Evolutionary conservation across 78 protist species (phyloP), one percentile per base, ranked within the genome.

Genomic region (Anaeramoeba flamelloides): DNA sequence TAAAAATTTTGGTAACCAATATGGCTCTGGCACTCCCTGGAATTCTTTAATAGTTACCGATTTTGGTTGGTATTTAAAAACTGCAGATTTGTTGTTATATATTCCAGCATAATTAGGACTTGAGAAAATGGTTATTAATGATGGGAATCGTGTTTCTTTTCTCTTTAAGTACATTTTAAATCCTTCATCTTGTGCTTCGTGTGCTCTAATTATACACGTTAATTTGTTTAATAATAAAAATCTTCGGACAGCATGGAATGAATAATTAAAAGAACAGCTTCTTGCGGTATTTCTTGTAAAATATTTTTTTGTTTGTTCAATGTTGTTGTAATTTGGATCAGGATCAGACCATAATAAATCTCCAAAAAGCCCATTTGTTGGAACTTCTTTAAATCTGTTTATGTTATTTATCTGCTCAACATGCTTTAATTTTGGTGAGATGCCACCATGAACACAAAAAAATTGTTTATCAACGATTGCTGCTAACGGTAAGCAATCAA

Each of bases 311-410:
- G n/a, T n/a, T n/a, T n/a, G n/a, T n/a, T n/a, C n/a, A n/a, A n/a
- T n/a, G n/a, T n/a, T n/a, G n/a, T n/a, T n/a, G n/a, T n/a, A n/a
- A n/a, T n/a, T n/a, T n/a, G n/a, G n/a, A 86, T 83, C 64, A 36
- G 99, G 99, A 82, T 96, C 99, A 8, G 98, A 78, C 99, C 99
- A 96, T 17, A 96, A 83, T 78, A 96, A 74, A 79, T 95, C 98
- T 40, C 74, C 38, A 82, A 4, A 79, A 8, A 8, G n/a, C n/a
- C n/a, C n/a, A n/a, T n/a, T n/a, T n/a, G n/a, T 81, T 1, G 98
- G 98, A n/a, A 95, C 92, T 53, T 96, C 99, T 2, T 82, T 40
- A 84, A 95, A 95, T 39, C 99, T 83, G 81, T 92, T 90, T 41
- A 96, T 91, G 41, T 75, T 65, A 33, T 64, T 81, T 78, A 93